phyloP scores from a whole-genome alignment of 2,329 filamentous ascomycete species.

The Tolypocladium ophioglossoides region DNA sequence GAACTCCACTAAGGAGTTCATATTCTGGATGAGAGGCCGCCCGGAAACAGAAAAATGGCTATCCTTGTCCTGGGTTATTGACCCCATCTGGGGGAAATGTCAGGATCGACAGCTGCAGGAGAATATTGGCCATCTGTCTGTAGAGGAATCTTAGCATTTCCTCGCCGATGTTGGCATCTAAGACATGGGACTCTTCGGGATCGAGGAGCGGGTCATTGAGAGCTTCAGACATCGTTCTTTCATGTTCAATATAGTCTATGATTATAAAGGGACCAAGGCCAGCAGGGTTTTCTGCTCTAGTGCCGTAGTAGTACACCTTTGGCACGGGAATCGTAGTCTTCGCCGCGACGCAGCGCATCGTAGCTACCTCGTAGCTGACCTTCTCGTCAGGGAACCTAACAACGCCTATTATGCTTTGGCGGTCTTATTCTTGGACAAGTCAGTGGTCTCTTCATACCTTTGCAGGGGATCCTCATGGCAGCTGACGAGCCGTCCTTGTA shows the following conservation, averaged over 20 bases:
- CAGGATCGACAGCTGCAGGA: slow-evolving; percentile 26
- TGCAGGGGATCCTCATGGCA: slow-evolving; percentile 17
- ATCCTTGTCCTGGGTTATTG: slow-evolving; percentile 15
- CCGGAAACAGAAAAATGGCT: slow-evolving; percentile 15
- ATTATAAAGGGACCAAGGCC: slow-evolving; percentile 26
- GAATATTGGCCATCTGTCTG: slow-evolving; percentile 27
- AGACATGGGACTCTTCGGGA: slow-evolving; percentile 14
- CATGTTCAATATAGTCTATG: slow-evolving; percentile 23
- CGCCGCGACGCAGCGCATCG: slow-evolving; percentile 19
- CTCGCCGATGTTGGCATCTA: slow-evolving; percentile 22
- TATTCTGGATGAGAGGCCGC: slow-evolving; percentile 26
- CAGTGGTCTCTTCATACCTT: slow-evolving; percentile 6
- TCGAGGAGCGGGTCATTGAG: slow-evolving; percentile 16
- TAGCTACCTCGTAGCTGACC: slow-evolving; percentile 21
- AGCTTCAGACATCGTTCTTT: slow-evolving; percentile 17
- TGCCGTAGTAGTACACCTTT: slow-evolving; percentile 18
- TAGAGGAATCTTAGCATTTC: slow-evolving; percentile 23
- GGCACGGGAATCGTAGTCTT: slow-evolving; percentile 25
- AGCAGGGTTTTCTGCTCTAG: slow-evolving; percentile 18
- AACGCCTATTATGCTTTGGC: slow-evolving; percentile 3
- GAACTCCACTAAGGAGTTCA: slow-evolving; percentile 23
- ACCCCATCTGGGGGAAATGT: slow-evolving; percentile 26
- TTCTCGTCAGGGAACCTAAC: slow-evolving; percentile 24
- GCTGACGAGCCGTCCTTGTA: slow-evolving; percentile 20
- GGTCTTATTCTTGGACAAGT: not conserved